Conservation (phyloP, 768 basidiomycete species). For the Lyophyllum decastes region DNA sequence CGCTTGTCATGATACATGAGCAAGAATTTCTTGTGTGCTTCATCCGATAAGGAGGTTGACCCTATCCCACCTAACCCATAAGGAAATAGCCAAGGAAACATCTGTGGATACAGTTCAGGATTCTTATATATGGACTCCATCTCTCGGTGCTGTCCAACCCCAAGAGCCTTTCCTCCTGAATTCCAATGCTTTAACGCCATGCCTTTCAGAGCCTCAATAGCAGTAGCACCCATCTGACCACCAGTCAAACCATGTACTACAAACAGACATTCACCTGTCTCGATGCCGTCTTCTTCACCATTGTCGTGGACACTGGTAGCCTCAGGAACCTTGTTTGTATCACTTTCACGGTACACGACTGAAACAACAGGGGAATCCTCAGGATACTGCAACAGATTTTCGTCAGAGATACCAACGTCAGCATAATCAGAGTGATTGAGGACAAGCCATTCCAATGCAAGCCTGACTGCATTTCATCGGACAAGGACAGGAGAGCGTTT, state of each 20-base stretch:
- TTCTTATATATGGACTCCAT: conserved; percentile 36
- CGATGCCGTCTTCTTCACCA: conserved; percentile 21
- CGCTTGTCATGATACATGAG: conserved; percentile 41
- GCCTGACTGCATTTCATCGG: conserved; percentile 17
- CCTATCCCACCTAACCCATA: conserved; percentile 41
- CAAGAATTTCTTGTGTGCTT: conserved; percentile 24
- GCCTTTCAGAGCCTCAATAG: conserved; percentile 16
- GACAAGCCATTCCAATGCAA: conserved; percentile 33
- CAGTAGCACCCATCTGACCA: conserved; percentile 15
- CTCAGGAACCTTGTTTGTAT: not conserved
- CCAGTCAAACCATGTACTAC: conserved; percentile 37
- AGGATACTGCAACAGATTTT: conserved; percentile 26
- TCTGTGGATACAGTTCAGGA: conserved; percentile 27
- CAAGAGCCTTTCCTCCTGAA: conserved; percentile 24
- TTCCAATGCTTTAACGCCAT: conserved; percentile 17
- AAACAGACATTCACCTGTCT: conserved; percentile 33
- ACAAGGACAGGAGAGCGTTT: conserved; percentile 31
- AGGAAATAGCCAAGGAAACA: conserved; percentile 36
- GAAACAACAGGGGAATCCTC: conserved; percentile 20
- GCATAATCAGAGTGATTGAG: conserved; percentile 33
- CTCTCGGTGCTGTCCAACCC: conserved; percentile 24
- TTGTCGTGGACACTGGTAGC: conserved; percentile 1
- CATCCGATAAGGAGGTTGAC: conserved; percentile 20
- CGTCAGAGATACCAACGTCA: conserved; percentile 28
- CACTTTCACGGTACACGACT: conserved; percentile 20